These are phyloP conservation scores for Sarocladiaceae sp. DNA, from an alignment of 2,329 filamentous ascomycete species.

Conservation along the genomic window DNA sequence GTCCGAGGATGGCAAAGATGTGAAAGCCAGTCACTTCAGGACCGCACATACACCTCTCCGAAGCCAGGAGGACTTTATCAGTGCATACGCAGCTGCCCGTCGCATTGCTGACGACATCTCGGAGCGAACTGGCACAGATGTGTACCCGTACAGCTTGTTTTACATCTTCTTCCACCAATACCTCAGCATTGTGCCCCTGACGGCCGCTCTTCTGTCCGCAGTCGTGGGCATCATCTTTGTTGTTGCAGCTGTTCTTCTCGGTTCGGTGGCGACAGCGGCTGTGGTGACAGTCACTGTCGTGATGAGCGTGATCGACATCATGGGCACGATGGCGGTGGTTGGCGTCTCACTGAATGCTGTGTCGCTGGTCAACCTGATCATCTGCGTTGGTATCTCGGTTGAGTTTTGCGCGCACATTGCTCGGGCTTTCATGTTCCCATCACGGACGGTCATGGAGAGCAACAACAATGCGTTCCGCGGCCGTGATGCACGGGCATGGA, in stretches of 20 bases:
- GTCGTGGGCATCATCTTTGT: constrained; percentile 82
- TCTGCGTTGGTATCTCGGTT: constrained; percentile 92
- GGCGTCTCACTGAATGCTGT: constrained; percentile 91
- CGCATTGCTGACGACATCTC: constrained; percentile 79
- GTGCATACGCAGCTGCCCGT: constrained; percentile 81
- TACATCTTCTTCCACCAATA: constrained; percentile 99
- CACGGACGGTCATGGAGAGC: constrained; percentile 70
- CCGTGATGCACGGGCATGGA: constrained; percentile 83
- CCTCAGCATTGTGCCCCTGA: constrained; percentile 74
- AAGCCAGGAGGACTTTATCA: constrained; percentile 89
- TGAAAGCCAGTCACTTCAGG: constrained; percentile 86
- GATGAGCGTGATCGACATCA: constrained; percentile 93
- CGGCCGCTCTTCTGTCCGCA: constrained; percentile 73
- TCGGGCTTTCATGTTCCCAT: constrained; percentile 92
- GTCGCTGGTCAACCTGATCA: constrained; percentile 91
- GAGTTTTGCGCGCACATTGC: constrained; percentile 98
- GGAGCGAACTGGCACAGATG: constrained; percentile 66
- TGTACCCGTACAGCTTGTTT: constrained; percentile 96
- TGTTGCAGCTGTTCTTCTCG: constrained; percentile 75
- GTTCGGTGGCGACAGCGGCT: constrained; percentile 74
- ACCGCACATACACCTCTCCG: constrained; percentile 83
- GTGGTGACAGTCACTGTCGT: constrained; percentile 82
- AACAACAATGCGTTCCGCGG: constrained; percentile 75
- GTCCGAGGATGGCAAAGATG: constrained; percentile 60
- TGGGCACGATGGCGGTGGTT: constrained; percentile 88